A percentile compares a stretch with the other conserved stretches of the same genome.
phyloP scores from a whole-genome alignment of 2,329 filamentous ascomycete genomes.

The Periconia digitata region DNA sequence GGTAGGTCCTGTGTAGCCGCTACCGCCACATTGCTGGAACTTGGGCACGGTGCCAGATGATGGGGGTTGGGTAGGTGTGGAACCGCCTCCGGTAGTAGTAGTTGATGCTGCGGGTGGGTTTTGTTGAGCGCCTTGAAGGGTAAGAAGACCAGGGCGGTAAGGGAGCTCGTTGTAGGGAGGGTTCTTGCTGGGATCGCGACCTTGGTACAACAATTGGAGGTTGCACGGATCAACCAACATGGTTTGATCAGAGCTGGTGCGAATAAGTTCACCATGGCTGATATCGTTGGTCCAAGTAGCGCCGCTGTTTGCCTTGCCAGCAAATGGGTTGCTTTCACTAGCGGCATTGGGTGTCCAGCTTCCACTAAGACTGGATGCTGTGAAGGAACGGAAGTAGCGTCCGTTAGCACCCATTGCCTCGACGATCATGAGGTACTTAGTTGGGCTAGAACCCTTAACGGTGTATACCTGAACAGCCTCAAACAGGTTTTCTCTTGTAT shows the following conservation, averaged over 20 bases:
- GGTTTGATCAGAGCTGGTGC: constrained; percentile 61
- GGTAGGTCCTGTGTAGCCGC: not conserved
- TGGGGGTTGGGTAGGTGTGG: not conserved
- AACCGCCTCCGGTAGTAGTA: not conserved
- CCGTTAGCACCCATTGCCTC: constrained; percentile 61
- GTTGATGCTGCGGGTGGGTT: not conserved
- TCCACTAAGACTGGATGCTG: constrained; percentile 58
- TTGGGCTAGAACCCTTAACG: constrained; percentile 49
- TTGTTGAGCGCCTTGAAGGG: constrained; percentile 34
- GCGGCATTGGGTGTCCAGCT: constrained; percentile 61
- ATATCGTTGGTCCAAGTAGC: constrained; percentile 69
- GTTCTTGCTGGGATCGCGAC: constrained; percentile 47
- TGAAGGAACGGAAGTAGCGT: constrained; percentile 69
- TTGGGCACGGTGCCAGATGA: not conserved
- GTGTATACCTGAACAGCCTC: constrained; percentile 70
- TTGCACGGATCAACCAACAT: constrained; percentile 66
- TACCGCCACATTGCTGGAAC: not conserved
- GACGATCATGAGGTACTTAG: constrained; percentile 68
- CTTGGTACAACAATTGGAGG: constrained; percentile 66
- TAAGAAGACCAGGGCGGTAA: constrained; percentile 60
- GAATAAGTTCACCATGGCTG: constrained; percentile 65
- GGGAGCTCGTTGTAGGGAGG: constrained; percentile 56
- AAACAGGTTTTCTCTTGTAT: constrained; percentile 60
- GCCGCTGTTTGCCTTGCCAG: constrained; percentile 67
- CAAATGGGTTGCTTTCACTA: constrained; percentile 61